Percentiles rank a stretch among this genome's conserved stretches.
These are phyloP conservation scores for Claviceps quebecensis DNA, from an alignment of 2,329 filamentous ascomycete species.

Conservation along the genomic window DNA sequence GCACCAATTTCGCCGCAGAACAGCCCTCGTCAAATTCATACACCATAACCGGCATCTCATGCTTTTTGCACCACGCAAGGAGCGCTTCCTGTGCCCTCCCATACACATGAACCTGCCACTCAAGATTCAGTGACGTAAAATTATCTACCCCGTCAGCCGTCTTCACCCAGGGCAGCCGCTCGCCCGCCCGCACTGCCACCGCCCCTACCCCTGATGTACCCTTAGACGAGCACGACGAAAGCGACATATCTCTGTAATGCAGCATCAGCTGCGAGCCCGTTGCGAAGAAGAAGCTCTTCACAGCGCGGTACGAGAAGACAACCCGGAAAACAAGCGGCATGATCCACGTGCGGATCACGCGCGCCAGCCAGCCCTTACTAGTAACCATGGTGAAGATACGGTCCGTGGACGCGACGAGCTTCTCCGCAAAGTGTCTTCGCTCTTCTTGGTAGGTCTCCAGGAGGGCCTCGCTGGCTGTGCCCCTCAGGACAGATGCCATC, in stretches of 20 bases:
- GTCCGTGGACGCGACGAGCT: neutral
- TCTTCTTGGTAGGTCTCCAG: constrained; percentile 1
- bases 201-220: too few relatives aligned
- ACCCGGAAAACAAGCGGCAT: neutral
- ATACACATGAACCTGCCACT: constrained; percentile 3
- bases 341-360: neutral
- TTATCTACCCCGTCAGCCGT: neutral
- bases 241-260: neutral
- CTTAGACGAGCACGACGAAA: neutral
- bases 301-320: neutral
- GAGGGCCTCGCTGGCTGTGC: constrained; percentile 1
- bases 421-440: neutral
- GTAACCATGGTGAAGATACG: constrained; percentile 1
- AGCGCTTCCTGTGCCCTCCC: neutral
- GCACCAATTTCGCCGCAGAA: neutral
- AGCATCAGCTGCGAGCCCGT: neutral
- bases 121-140: neutral
- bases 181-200: neutral
- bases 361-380: neutral
- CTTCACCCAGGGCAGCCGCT: constrained; percentile 1
- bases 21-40: neutral
- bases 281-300: neutral
- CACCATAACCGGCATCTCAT: neutral
- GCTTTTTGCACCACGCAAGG: neutral
- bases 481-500: constrained; percentile 18